Evolutionary conservation across 2,329 filamentous ascomycete genomes (phyloP).

Genomic region (Fusarium veterinarium): DNA sequence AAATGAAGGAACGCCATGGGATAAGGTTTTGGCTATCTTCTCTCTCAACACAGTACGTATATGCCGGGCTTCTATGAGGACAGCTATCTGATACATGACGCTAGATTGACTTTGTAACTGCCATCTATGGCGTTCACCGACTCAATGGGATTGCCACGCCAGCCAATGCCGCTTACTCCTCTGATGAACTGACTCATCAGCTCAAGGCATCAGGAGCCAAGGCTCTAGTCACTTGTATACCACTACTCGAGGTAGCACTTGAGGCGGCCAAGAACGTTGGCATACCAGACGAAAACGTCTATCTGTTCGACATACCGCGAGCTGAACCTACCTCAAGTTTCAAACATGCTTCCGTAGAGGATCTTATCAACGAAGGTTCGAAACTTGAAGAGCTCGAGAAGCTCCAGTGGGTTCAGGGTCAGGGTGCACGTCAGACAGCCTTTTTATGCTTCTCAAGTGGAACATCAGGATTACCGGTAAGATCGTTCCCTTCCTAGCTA

Average conservation of each 20-base stretch:
- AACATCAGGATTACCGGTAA: constrained; percentile 79
- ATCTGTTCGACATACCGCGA: constrained; percentile 74
- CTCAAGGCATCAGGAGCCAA: constrained; percentile 75
- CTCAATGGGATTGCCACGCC: constrained; percentile 78
- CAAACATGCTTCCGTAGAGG: constrained; percentile 66
- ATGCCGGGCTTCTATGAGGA: constrained; percentile 6
- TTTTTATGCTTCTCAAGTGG: constrained; percentile 85
- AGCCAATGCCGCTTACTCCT: constrained; percentile 79
- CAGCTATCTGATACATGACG: accelerated
- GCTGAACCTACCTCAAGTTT: constrained; percentile 53
- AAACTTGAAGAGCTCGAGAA: constrained; percentile 61
- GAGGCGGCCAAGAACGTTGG: constrained; percentile 71
- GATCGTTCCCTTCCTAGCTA: accelerated
- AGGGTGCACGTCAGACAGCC: constrained; percentile 74
- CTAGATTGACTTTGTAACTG: constrained; percentile 78
- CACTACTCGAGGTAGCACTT: constrained; percentile 71
- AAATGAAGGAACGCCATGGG: constrained; percentile 79
- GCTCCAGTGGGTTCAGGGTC: constrained; percentile 70
- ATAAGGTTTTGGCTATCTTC: constrained; percentile 81
- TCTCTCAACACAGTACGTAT: constrained; percentile 76
- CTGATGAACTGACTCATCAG: constrained; percentile 76
- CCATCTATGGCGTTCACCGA: constrained; percentile 80
- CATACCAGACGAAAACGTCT: constrained; percentile 72
- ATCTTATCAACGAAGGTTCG: constrained; percentile 71
- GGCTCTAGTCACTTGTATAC: constrained; percentile 76